Evolutionary conservation across 805 yeast species (phyloP).

Genomic region (Candida glaebosa): DNA sequence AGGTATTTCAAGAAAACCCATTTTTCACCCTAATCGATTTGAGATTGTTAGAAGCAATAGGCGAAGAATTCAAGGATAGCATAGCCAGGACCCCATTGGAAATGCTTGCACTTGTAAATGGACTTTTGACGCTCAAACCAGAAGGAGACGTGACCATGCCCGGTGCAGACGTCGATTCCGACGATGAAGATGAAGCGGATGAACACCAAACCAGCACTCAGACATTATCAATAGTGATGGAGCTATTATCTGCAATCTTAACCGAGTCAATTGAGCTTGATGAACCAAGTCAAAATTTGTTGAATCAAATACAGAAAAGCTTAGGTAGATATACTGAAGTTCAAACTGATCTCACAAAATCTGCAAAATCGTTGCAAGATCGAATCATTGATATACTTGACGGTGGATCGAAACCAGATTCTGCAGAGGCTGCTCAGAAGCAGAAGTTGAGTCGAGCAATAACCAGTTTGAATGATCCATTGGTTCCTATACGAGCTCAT

Average conservation of each 20-base stretch:
- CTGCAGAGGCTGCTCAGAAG: slow-evolving; percentile 30
- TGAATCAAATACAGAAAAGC: slow-evolving; percentile 24
- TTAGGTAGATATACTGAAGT: slow-evolving; percentile 9
- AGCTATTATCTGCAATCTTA: slow-evolving; percentile 34
- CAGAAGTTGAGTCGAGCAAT: slow-evolving; percentile 56
- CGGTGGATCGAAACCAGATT: slow-evolving; percentile 20
- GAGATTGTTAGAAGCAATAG: slow-evolving; percentile 60
- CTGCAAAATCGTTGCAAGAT: slow-evolving; percentile 23
- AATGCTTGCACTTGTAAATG: slow-evolving; percentile 41
- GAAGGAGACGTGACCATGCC: slow-evolving; percentile 11
- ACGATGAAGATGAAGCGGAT: slow-evolving; percentile 26
- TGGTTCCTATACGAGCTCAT: slow-evolving; percentile 82
- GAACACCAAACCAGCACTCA: slow-evolving; percentile 12
- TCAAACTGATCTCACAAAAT: slow-evolving; percentile 2
- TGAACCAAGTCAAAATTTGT: slow-evolving; percentile 22
- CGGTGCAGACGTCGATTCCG: slow-evolving; percentile 21
- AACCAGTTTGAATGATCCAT: slow-evolving; percentile 65
- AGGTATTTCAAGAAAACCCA: slow-evolving; percentile 39
- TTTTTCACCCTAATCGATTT: slow-evolving; percentile 55
- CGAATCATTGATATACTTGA: slow-evolving; percentile 27
- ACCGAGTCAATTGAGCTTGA: slow-evolving; percentile 28
- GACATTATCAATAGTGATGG: slow-evolving; percentile 28
- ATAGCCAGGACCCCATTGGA: slow-evolving; percentile 56
- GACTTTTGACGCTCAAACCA: slow-evolving; percentile 13
- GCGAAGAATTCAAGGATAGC: slow-evolving; percentile 54